A percentile compares a stretch with the other conserved stretches of the same genome.
Evolutionary conservation across 495 filamentous ascomycete genomes (phyloP).

Genomic region (Antarctomyces pellizariae): DNA sequence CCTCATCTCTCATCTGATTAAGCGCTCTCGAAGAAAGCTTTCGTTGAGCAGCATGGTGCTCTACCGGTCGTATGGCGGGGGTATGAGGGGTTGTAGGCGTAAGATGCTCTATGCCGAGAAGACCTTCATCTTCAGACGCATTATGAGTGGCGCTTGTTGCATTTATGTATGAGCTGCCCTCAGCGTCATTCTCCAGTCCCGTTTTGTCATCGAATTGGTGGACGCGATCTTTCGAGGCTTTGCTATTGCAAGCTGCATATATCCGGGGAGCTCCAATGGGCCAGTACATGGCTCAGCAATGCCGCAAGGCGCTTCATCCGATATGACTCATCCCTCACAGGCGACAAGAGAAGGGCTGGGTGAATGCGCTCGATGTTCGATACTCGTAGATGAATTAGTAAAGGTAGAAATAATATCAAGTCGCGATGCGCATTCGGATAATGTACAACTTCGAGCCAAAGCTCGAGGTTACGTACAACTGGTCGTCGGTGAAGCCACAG

Average conservation of each 20-base stretch:
- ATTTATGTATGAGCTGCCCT: conserved; percentile 15
- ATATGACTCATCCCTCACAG: too few relatives aligned
- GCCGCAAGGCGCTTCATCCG: conserved; percentile 10
- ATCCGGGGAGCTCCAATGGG: conserved; percentile 76
- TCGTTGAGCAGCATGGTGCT: conserved; percentile 19
- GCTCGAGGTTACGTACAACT: too few relatives aligned
- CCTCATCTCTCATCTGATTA: conserved; percentile 9
- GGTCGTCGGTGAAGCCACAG: too few relatives aligned
- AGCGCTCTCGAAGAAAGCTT: conserved; percentile 4
- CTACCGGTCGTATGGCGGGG: conserved; percentile 27
- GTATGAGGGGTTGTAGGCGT: conserved; percentile 25
- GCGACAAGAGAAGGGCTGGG: too few relatives aligned
- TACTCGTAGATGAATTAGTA: too few relatives aligned
- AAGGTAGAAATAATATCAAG: too few relatives aligned
- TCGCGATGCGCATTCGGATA: too few relatives aligned
- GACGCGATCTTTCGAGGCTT: conserved; percentile 21
- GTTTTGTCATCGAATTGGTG: conserved; percentile 18
- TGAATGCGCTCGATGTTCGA: too few relatives aligned
- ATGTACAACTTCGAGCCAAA: too few relatives aligned
- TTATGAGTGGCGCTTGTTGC: conserved; percentile 5
- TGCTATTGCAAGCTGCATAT: conserved; percentile 45
- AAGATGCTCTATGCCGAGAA: conserved; percentile 8
- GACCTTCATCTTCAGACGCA: conserved; percentile 4
- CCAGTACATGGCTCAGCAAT: conserved; percentile 70
- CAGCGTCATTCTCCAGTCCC: conserved; percentile 15